Base-by-base conservation (phyloP, 495 filamentous ascomycete genomes). In the Xylaria longipes region DNA sequence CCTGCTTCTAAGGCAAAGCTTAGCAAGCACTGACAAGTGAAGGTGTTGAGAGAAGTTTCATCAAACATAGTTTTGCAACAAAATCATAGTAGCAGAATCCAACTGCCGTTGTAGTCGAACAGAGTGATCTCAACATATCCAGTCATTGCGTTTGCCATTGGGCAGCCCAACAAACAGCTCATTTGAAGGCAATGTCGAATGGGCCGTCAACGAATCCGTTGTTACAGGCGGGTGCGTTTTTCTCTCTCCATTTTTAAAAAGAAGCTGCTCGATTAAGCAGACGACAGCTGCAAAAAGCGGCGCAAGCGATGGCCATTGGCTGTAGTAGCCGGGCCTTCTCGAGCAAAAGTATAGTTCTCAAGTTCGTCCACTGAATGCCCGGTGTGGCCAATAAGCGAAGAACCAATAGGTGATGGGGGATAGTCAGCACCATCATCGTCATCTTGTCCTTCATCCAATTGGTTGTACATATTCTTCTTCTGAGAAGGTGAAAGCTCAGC, bases 321-420 rank as follows among this genome's bases (percentile, higher is more conserved):
- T 41, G 43, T 29, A 14, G 27, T 56, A 22, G 50, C 17, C 20
- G 52, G 8, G 3, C 5, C 50, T 58, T 25, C 14, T 33, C 14
- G 46, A 43, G 29, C 29, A 1, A 15, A n/a, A 5, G 29, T 43
- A 50, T 54, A 25, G 5, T n/a, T 5, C 22, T 29, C 43, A 20
- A 71, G 6, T 5, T 58, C 35, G 17, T 77, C 71, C 15, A 22
- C 27, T 12, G 77, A 79, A 65, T 75, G 77, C 17, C 77, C 77
- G 12, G 77, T 77, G 56, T 79, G 75, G 27, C 52, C 77, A n/a
- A 71, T 9, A 35, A 70, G 66, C 4, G 77, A 79, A 20, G 71
- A 74, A 15, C n/a, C 22, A 20, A 68, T 35, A 14, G 57, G 31
- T n/a, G 45, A 64, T 5, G 43, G 11, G 35, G 35, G 14, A 27